These are phyloP conservation scores for Alternaria ventricosa DNA, from an alignment of 2,329 filamentous ascomycete genomes.

Conservation along the genomic window DNA sequence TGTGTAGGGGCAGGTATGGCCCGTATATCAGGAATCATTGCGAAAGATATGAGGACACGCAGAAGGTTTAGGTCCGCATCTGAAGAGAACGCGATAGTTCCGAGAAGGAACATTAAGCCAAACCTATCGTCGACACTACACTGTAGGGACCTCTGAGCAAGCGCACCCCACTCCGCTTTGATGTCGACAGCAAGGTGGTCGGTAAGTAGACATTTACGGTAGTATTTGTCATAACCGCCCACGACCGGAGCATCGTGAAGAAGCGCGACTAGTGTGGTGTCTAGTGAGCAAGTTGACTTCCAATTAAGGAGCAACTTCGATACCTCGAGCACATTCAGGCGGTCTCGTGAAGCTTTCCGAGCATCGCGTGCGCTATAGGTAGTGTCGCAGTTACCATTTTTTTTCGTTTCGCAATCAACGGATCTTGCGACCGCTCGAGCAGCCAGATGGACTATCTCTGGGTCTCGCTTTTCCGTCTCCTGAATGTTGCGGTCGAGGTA, in stretches of 20 bases:
- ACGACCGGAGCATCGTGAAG: conserved; percentile 47
- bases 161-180: conserved; percentile 52
- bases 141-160: conserved; percentile 49
- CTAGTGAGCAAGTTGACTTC: conserved; percentile 10
- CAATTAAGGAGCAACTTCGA: conserved; percentile 19
- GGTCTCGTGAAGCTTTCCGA: neutral
- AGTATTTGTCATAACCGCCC: conserved; percentile 48
- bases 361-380: conserved; percentile 24
- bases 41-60: conserved; percentile 55
- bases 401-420: neutral
- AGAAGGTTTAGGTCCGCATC: conserved; percentile 52
- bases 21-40: conserved; percentile 50
- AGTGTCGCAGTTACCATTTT: neutral
- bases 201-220: conserved; percentile 44
- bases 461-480: neutral
- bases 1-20: conserved; percentile 46
- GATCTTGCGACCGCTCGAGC: conserved; percentile 15
- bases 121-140: conserved; percentile 35
- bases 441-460: conserved; percentile 25
- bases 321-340: conserved; percentile 17
- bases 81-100: conserved; percentile 52
- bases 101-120: conserved; percentile 56
- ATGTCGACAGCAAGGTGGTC: conserved; percentile 51
- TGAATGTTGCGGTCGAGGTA: neutral
- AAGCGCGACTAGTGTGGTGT: conserved; percentile 10